Base-by-base conservation (phyloP, 2,329 filamentous ascomycete species). In the Sporothrix euskadiensis region DNA sequence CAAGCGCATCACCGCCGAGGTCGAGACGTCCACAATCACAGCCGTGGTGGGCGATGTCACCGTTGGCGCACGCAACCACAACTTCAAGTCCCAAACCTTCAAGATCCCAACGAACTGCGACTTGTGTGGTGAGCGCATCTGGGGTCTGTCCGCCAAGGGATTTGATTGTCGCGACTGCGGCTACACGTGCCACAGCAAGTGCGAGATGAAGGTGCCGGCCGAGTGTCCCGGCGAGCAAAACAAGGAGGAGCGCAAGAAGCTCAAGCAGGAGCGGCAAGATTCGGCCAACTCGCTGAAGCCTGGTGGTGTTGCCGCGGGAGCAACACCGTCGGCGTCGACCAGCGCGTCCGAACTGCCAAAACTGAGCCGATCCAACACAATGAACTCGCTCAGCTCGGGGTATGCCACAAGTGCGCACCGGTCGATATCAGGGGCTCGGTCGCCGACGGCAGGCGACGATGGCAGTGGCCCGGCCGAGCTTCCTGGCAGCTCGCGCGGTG, bases 21-120 rank as follows among this genome's bases (percentile, higher is more conserved):
- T 98, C 19, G 96, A 99, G 82, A 94, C 94, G 9, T 91, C 92
- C 1, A 97, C 94, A 1, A 97, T 99, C 79, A 95, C 94, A n/a
- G 86, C 90, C 10, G 92, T 90, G 0, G 95, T 98, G 2, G 96
- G 96, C 49, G 96, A 99, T 80, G 88, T 99, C 72, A 97, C 94
- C 1, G 85, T 97, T 26, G 95, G 95, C 22, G 94, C 94, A 12
- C 94, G 94, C 81, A 97, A 94, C 79, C 96, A 99, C 84, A 96
- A 97, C 79, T 99, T 99, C 87, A 97, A 97, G 83, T 90, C 93
- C n/a, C 94, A 98, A 80, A 98, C 96, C 0, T 99, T 98, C 87
- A 98, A 98, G 82, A 97, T 99, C 75, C 97, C 97, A 0, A 99
- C 96, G 4, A 98, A 98, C 81, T 99, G 96, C 83, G 96, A 99